A percentile compares a stretch with the other conserved stretches of the same genome.
Evolutionary conservation across 2,329 filamentous ascomycete species (phyloP).

Genomic region (Monilinia polystroma): DNA sequence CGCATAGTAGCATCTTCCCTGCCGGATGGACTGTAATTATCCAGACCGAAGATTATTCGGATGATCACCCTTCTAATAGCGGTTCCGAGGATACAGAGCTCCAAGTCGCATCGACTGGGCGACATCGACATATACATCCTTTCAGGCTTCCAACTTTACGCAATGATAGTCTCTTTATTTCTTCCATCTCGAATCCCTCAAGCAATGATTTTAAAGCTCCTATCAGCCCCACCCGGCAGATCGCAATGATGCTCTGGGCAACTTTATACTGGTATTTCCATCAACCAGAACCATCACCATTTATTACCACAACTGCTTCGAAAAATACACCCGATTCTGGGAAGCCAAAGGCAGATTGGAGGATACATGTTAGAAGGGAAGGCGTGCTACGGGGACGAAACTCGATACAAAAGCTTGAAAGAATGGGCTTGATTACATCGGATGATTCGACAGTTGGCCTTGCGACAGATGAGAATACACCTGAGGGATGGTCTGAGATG

Average conservation of each 20-base stretch:
- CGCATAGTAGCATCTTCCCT: slow-evolving; percentile 70
- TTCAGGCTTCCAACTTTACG: slow-evolving; percentile 74
- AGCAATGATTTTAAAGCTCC: slow-evolving; percentile 76
- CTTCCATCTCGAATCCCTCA: slow-evolving; percentile 82
- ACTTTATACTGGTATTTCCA: slow-evolving; percentile 98
- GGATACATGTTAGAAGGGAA: slow-evolving; percentile 77
- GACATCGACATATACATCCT: slow-evolving; percentile 53
- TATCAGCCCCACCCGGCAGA: slow-evolving; percentile 78
- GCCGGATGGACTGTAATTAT: slow-evolving; percentile 89
- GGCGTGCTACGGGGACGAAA: slow-evolving; percentile 83
- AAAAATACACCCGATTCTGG: slow-evolving; percentile 65
- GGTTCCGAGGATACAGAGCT: slow-evolving; percentile 37
- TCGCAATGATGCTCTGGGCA: slow-evolving; percentile 96
- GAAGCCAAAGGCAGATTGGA: slow-evolving; percentile 81
- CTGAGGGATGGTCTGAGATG: slow-evolving; percentile 72
- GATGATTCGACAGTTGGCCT: slow-evolving; percentile 74
- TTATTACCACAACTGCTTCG: slow-evolving; percentile 62
- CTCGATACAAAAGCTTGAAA: slow-evolving; percentile 83
- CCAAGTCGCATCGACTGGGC: slow-evolving; percentile 35
- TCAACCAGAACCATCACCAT: slow-evolving; percentile 68
- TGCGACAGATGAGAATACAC: slow-evolving; percentile 58
- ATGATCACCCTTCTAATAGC: slow-evolving; percentile 38
- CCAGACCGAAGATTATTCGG: slow-evolving; percentile 57
- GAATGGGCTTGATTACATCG: slow-evolving; percentile 82
- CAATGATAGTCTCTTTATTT: slow-evolving; percentile 84